Evolutionary conservation across 192 early-diverging fungal species (phyloP), one percentile per base, ranked within the genome.

Genomic region (Pecoramyces ruminantium): DNA sequence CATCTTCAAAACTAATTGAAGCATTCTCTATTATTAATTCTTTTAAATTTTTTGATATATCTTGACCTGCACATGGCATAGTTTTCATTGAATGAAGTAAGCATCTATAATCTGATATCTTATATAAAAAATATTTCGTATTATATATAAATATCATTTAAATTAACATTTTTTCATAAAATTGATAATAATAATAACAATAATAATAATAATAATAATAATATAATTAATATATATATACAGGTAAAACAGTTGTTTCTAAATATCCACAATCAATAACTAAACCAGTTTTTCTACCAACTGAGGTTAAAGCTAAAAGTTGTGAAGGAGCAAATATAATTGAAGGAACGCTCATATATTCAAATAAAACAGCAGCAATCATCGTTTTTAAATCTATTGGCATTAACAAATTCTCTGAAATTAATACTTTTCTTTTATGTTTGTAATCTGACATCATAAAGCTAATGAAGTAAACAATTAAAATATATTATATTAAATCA

Each of bases 221-320:
- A 34, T 34, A 34, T 34, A 6, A 34, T 34, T 34, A 6, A 34
- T 34, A 34, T 34, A 34, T 34, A 34, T 34, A 34, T 34, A 97
- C 95, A 34, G 95, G 95, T 67, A 94, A 80, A 6, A 94, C 93
- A 12, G 90, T 89, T 13, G 92, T 92, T 67, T 91, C 90, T 25
- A 94, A 83, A 81, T 94, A 88, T 0, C 95, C 96, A 82, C 92
- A 93, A 84, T 97, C 95, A 27, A 97, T 87, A 1, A 97, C 95
- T 79, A 97, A 85, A 2, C 96, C 96, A 12, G 90, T 92, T 13
- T 89, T 89, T 21, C 85, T 82, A 13, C 96, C 96, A 17, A 92
- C 90, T 8, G 93, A 93, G 80, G 95, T 83, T 67, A 97, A 82
- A 1, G 94, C 91, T 29, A 92, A 83, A 38, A 96, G 85, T 77